phyloP scores from a whole-genome alignment of 345 rosid genomes.

The Excoecaria cochinchinensis region DNA sequence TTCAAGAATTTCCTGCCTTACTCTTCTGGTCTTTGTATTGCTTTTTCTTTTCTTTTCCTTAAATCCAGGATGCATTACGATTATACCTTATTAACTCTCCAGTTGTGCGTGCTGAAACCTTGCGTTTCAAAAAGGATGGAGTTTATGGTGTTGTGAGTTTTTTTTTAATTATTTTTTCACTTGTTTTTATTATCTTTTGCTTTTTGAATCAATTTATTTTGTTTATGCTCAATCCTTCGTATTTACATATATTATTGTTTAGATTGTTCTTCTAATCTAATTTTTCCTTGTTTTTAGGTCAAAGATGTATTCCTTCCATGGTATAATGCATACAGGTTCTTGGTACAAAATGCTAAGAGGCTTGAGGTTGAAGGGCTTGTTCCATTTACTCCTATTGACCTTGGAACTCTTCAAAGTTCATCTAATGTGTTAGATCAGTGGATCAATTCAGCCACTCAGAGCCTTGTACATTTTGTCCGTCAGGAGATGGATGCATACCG shows the following conservation, averaged over 20 bases:
- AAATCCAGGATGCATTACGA: slow-evolving; percentile 80
- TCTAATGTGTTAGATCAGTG: slow-evolving; percentile 95
- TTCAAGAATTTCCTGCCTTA: slow-evolving; percentile 6
- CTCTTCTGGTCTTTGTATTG: neutral
- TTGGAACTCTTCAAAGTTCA: slow-evolving; percentile 57
- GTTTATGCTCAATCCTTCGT: neutral
- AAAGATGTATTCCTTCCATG: slow-evolving; percentile 99
- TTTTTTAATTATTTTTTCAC: neutral
- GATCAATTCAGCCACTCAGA: slow-evolving; percentile 97
- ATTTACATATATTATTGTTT: neutral
- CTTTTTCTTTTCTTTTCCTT: slow-evolving; percentile 7
- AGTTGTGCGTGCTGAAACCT: slow-evolving; percentile 93
- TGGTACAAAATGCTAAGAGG: slow-evolving; percentile 96
- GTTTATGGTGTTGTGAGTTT: slow-evolving; percentile 90
- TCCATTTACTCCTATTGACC: slow-evolving; percentile 66
- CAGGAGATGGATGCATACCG: slow-evolving; percentile 93
- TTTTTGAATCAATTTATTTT: neutral
- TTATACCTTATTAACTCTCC: slow-evolving; percentile 96
- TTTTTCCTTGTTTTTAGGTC: slow-evolving; percentile 51
- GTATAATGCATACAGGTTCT: slow-evolving; percentile 98
- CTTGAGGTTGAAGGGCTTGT: slow-evolving; percentile 83
- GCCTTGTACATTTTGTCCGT: slow-evolving; percentile 89
- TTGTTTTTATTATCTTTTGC: slow-evolving; percentile 3
- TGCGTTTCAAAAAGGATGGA: slow-evolving; percentile 93
- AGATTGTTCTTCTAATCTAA: slow-evolving; percentile 6